These are phyloP conservation scores for Lonicera japonica DNA, from an alignment of 129 eudicot species.

Conservation along the genomic window DNA sequence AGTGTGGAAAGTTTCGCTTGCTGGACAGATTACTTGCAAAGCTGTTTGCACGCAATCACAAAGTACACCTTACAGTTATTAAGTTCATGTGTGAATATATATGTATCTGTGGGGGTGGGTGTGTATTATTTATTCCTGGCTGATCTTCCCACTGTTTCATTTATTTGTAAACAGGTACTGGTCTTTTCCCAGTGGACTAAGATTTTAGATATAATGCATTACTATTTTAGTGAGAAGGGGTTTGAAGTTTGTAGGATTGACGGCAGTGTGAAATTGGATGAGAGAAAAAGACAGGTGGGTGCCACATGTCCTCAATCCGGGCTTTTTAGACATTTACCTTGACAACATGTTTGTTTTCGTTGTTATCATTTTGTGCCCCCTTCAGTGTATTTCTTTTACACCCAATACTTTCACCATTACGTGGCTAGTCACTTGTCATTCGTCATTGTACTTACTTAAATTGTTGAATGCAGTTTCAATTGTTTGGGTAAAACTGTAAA, in stretches of 20 bases:
- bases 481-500: too few species aligned
- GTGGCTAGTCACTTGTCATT: too few species aligned
- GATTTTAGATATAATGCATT: constrained; percentile 83
- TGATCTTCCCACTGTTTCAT: constrained; percentile 12
- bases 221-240: constrained; percentile 76
- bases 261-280: constrained; percentile 76
- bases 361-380: too few species aligned
- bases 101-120: too few species aligned
- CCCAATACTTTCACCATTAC: too few species aligned
- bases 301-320: neutral
- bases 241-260: constrained; percentile 86
- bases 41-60: constrained; percentile 75
- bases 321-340: too few species aligned
- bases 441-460: too few species aligned
- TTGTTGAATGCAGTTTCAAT: too few species aligned
- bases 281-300: constrained; percentile 69
- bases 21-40: constrained; percentile 59
- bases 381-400: too few species aligned
- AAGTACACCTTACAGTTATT: constrained; percentile 31
- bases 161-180: constrained; percentile 55
- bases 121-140: neutral
- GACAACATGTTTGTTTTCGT: too few species aligned
- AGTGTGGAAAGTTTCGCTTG: constrained; percentile 88
- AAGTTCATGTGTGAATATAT: neutral
- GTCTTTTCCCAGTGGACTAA: constrained; percentile 96